These are phyloP conservation scores for Nicotiana attenuata DNA, from an alignment of 257 asterid genomes.

Conservation along the genomic window DNA sequence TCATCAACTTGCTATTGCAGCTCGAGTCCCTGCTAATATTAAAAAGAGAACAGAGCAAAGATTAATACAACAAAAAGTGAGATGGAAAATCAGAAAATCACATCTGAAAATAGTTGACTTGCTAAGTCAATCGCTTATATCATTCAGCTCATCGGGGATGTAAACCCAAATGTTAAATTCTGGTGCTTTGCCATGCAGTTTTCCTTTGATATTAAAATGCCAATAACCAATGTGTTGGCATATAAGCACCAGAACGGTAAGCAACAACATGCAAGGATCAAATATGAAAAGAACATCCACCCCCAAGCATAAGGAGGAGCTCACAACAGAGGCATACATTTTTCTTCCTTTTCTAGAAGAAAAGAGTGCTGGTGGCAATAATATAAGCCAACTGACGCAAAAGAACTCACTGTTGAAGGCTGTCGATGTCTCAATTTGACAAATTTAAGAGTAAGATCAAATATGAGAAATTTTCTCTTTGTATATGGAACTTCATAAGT, in stretches of 20 bases:
- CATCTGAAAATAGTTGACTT: neutral
- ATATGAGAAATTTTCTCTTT: no score
- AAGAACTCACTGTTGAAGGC: neutral
- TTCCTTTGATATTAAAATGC: neutral
- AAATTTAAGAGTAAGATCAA: neutral
- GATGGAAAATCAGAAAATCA: neutral
- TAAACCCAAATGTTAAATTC: neutral
- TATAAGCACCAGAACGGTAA: neutral
- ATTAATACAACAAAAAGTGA: neutral
- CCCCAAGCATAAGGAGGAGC: no score
- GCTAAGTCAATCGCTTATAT: neutral
- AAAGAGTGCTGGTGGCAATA: no score
- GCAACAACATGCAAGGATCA: neutral
- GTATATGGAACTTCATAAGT: no score
- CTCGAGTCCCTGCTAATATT: conserved; percentile 32
- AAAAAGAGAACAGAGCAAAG: conserved; percentile 12
- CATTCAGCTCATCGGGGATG: neutral
- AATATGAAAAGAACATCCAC: no score
- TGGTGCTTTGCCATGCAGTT: neutral
- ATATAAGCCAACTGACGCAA: neutral
- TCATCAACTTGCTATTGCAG: conserved; percentile 31
- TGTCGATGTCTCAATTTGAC: neutral
- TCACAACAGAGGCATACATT: no score
- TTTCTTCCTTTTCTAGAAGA: neutral
- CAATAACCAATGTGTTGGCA: neutral